Evolutionary conservation across 495 filamentous ascomycete genomes (phyloP), one percentile per base, ranked within the genome.

Genomic region (Talaromyces borbonicus): DNA sequence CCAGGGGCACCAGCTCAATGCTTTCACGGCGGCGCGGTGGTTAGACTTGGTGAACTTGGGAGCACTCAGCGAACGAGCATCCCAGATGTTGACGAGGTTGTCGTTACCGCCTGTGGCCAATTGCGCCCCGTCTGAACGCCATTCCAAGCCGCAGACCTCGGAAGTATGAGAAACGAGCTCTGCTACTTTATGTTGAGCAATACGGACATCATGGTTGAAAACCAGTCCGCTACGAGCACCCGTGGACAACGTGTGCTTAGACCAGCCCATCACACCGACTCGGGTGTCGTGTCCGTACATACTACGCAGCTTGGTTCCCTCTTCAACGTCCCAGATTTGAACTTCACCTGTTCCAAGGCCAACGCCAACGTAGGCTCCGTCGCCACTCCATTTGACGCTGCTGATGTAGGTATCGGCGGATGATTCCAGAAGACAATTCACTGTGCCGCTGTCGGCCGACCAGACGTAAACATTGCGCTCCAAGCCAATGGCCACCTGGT

Each of bases 1-100:
- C 92, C 92, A 99, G 23, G 92, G 93, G 74, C 92, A 99, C 92
- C 92, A 99, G 48, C 87, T 85, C 27, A 99, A 77, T 30, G 93
- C 92, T 76, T 97, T 99, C 63, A 99, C 89, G 24, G 92, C 92
- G 33, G 92, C 92, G 57, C 87, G 90, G 71, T 99, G 92, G 77
- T 96, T 97, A 46, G 90, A 95, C 83, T 99, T 99, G 57, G 87
- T 87, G 75, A 95, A 96, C 66, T 99, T 97, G 59, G 92, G 92
- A 3, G 90, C 87, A 22, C 76, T 78, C 45, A 97, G 73, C 1
- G 87, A 90, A 11, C 93, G 85, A 33, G 93, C 90, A 64, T 98
- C 92, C 92, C 92, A 99, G 68, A 99, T 97, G 52, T 84, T 93
- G 56, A 97, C 92, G 25, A 97, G 73, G 72, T 97, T 99, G 68